A percentile compares a stretch with the other conserved stretches of the same genome.
These are phyloP conservation scores for Alternaria sp. DNA, from an alignment of 2,329 filamentous ascomycete species.

Conservation along the genomic window DNA sequence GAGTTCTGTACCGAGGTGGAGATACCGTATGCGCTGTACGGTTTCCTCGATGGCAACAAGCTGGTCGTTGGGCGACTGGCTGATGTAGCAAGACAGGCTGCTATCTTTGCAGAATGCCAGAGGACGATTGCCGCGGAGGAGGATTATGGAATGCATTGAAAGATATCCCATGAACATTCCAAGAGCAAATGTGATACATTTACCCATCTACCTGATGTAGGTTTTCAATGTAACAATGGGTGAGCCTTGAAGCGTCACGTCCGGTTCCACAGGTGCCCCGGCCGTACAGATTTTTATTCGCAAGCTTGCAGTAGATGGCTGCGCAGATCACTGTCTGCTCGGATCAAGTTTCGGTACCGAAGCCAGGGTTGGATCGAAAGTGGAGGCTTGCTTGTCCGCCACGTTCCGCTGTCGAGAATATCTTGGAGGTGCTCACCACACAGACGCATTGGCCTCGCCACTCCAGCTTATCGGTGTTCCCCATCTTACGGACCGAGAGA, in stretches of 20 bases:
- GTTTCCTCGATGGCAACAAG: constrained; percentile 70
- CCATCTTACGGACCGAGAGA: not conserved
- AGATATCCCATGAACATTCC: not conserved
- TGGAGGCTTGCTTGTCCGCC: constrained; percentile 19
- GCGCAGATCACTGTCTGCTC: constrained; percentile 10
- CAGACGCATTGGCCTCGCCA: not conserved
- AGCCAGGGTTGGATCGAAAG: constrained; percentile 7
- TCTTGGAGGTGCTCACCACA: not conserved
- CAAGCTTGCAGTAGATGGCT: not conserved
- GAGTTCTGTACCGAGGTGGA: constrained; percentile 71
- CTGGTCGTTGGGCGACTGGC: constrained; percentile 63
- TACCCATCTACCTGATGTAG: not conserved
- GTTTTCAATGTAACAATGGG: not conserved
- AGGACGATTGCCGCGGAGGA: constrained; percentile 51
- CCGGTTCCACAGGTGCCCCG: not conserved
- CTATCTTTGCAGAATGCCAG: constrained; percentile 66
- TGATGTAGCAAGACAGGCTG: constrained; percentile 69
- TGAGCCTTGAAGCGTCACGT: not conserved
- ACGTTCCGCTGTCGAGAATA: constrained; percentile 7
- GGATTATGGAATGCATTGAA: constrained; percentile 42
- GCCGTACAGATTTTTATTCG: constrained; percentile 1
- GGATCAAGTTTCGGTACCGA: constrained; percentile 11
- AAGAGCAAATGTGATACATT: not conserved
- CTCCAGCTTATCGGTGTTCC: not conserved
- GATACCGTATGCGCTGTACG: constrained; percentile 69